phyloP scores from a whole-genome alignment of 176 grass and related monocot species.

The Dendrocalamus sinicus region DNA sequence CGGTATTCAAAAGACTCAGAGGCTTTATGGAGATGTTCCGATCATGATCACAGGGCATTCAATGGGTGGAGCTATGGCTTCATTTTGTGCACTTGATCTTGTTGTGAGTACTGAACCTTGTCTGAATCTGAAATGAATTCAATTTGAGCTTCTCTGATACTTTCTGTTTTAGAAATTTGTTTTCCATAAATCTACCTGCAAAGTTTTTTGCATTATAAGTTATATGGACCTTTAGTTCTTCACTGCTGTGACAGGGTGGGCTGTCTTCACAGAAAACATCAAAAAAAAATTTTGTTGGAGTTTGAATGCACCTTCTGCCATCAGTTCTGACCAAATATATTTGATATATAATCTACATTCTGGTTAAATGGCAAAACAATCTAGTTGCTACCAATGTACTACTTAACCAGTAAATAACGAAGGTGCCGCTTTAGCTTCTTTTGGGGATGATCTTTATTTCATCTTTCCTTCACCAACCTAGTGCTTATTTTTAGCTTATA shows the following conservation, averaged over 20 bases:
- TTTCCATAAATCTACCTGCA: background rate
- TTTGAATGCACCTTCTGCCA: background rate
- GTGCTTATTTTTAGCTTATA: background rate
- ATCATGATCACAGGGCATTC: constrained; percentile 88
- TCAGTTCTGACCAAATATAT: background rate
- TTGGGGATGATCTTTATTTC: background rate
- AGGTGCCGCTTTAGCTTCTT: background rate
- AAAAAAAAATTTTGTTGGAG: background rate
- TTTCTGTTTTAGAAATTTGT: background rate
- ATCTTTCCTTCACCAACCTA: constrained; percentile 15
- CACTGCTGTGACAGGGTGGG: background rate
- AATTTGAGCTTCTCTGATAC: background rate
- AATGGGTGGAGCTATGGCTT: constrained; percentile 94
- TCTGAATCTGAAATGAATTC: constrained; percentile 4
- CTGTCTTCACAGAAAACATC: background rate
- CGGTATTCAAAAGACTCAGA: constrained; percentile 63
- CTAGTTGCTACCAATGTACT: background rate
- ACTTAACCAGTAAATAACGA: background rate
- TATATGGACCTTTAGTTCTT: background rate
- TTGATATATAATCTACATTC: background rate
- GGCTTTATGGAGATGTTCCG: constrained; percentile 69
- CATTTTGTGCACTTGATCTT: constrained; percentile 97
- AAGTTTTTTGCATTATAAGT: background rate
- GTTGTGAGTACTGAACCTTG: constrained; percentile 66
- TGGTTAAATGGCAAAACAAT: background rate